Evolutionary conservation across 2,329 filamentous ascomycete genomes (phyloP).

Genomic region (Biscogniauxia mediterranea): DNA sequence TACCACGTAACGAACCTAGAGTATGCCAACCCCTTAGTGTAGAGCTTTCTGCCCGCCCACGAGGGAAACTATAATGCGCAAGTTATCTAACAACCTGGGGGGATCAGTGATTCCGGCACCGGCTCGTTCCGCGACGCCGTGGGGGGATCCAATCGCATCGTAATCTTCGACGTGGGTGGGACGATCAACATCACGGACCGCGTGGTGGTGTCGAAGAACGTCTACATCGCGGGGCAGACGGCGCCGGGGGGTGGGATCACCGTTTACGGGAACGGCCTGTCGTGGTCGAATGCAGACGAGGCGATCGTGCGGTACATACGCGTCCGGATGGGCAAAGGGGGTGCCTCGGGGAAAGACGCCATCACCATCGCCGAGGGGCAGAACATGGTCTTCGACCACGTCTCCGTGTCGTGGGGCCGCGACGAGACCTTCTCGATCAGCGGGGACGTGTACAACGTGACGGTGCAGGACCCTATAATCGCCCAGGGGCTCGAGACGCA

Average conservation of each 20-base stretch:
- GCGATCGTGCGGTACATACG: constrained; percentile 55
- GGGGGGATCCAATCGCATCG: constrained; percentile 44
- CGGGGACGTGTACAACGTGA: constrained; percentile 46
- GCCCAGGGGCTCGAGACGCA: constrained; percentile 53
- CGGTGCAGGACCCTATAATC: constrained; percentile 53
- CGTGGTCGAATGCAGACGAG: constrained; percentile 50
- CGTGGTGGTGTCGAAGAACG: constrained; percentile 45
- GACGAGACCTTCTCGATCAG: constrained; percentile 55
- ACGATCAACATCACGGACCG: constrained; percentile 47
- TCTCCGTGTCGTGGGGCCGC: constrained; percentile 53
- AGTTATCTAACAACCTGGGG: not conserved
- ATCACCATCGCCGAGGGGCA: constrained; percentile 51
- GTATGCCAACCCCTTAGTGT: constrained; percentile 10
- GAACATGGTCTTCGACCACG: constrained; percentile 57
- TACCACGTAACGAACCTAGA: constrained; percentile 49
- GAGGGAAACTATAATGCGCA: too few species aligned
- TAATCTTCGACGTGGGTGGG: constrained; percentile 50
- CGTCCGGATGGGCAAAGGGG: constrained; percentile 51
- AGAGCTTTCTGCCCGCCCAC: too few species aligned
- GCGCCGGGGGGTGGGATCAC: constrained; percentile 49
- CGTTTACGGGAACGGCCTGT: constrained; percentile 53
- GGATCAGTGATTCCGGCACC: constrained; percentile 40
- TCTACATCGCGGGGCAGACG: constrained; percentile 51
- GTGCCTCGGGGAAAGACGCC: constrained; percentile 52
- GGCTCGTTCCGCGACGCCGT: constrained; percentile 52